Conservation (phyloP, 139 green algal genomes). For the Marvania coccoides region DNA sequence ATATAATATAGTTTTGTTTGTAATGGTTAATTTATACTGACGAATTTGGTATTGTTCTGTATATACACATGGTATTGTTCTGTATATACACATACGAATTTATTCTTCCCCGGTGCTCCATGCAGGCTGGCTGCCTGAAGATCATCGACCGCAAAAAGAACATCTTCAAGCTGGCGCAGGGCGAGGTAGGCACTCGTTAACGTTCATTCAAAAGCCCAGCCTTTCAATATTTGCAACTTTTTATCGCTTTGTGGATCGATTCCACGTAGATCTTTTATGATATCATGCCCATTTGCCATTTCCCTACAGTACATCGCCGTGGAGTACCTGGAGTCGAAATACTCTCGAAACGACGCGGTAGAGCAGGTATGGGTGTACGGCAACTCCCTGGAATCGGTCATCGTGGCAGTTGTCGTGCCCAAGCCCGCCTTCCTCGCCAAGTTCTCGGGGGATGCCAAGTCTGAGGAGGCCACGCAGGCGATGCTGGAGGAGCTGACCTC, state of each 20-base stretch:
- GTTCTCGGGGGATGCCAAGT: background rate
- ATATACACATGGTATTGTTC: no score
- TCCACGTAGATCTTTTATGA: no score
- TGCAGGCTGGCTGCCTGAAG: conserved; percentile 65
- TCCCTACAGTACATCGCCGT: conserved; percentile 61
- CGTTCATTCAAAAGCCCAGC: no score
- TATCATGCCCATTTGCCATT: background rate
- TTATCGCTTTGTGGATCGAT: background rate
- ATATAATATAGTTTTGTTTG: no score
- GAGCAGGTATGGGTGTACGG: conserved; percentile 90
- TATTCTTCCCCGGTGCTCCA: no score
- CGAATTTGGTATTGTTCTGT: no score
- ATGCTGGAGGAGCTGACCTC: conserved; percentile 45
- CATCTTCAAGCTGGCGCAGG: conserved; percentile 96
- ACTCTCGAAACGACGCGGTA: conserved; percentile 55
- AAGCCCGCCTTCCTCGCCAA: conserved; percentile 35
- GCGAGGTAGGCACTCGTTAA: conserved; percentile 11
- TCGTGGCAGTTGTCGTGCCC: conserved; percentile 88
- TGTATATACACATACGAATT: no score
- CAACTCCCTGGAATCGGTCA: conserved; percentile 47
- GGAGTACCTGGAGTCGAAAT: conserved; percentile 85
- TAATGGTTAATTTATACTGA: no score
- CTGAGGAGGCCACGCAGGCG: conserved; percentile 16
- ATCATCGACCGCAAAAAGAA: conserved; percentile 98
- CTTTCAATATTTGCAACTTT: background rate